These are phyloP conservation scores for Cyclotella choctawhatcheeana DNA, from an alignment of 108 stramenopile species.

Conservation along the genomic window DNA sequence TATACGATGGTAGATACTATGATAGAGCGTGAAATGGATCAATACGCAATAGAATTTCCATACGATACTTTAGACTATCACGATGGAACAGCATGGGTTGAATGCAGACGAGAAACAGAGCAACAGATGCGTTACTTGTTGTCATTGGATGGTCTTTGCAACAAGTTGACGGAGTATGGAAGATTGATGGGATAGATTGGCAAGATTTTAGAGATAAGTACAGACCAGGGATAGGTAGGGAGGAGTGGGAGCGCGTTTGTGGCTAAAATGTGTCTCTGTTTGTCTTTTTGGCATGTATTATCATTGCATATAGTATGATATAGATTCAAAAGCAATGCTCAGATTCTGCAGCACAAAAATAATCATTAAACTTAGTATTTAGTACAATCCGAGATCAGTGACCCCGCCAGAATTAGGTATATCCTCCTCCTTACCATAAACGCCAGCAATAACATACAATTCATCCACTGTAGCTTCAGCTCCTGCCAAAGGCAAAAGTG, in stretches of 20 bases:
- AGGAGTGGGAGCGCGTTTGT: slow-evolving; percentile 78
- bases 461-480: slow-evolving; percentile 43
- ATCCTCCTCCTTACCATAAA: slow-evolving; percentile 65
- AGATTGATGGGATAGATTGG: slow-evolving; percentile 79
- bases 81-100: slow-evolving; percentile 74
- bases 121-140: slow-evolving; percentile 55
- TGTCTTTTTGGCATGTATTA: too few relatives aligned
- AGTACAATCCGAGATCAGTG: slow-evolving; percentile 42
- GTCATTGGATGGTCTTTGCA: slow-evolving; percentile 67
- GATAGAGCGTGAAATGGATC: not conserved
- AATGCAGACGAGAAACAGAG: slow-evolving; percentile 59
- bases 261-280: too few relatives aligned
- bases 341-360: too few relatives aligned
- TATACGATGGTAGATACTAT: too few relatives aligned
- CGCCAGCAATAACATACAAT: slow-evolving; percentile 64
- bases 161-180: slow-evolving; percentile 61
- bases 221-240: slow-evolving; percentile 78
- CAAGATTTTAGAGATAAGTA: slow-evolving; percentile 81
- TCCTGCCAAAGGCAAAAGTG: slow-evolving; percentile 49
- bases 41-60: slow-evolving; percentile 63
- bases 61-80: slow-evolving; percentile 62
- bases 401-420: slow-evolving; percentile 79
- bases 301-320: too few relatives aligned
- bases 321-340: too few relatives aligned
- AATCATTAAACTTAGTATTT: too few relatives aligned